Percentiles rank a stretch among this genome's conserved stretches.
Evolutionary conservation across 345 rosid species (phyloP).

Genomic region (Viola odorata): DNA sequence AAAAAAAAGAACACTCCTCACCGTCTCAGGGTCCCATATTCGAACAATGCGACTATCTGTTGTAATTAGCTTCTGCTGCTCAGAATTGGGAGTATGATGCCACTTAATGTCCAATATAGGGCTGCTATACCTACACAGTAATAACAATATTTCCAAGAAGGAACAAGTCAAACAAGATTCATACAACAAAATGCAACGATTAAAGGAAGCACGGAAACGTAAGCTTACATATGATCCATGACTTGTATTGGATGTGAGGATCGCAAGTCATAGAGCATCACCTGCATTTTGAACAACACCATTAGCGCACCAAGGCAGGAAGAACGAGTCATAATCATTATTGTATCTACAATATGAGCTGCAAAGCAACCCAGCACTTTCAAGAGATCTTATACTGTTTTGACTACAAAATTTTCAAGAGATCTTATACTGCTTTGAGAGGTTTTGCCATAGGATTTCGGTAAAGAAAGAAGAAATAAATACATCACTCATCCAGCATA

Average conservation of each 20-base stretch:
- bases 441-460: too few relatives aligned
- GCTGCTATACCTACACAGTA: conserved; percentile 68
- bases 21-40: conserved; percentile 97
- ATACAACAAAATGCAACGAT: background rate
- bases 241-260: conserved; percentile 70
- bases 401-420: too few relatives aligned
- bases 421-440: too few relatives aligned
- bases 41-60: conserved; percentile 81
- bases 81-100: conserved; percentile 80
- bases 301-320: background rate
- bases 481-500: too few relatives aligned
- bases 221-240: conserved; percentile 90
- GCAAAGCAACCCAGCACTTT: background rate
- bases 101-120: conserved; percentile 87
- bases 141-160: conserved; percentile 3
- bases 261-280: conserved; percentile 82
- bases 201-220: background rate
- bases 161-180: conserved; percentile 1
- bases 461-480: background rate
- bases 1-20: conserved; percentile 21
- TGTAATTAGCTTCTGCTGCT: conserved; percentile 63
- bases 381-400: too few relatives aligned
- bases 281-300: conserved; percentile 41
- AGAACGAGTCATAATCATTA: background rate
- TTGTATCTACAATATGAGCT: background rate